Conservation (phyloP, 2,329 filamentous ascomycete species). For the Diaporthe longicolla region DNA sequence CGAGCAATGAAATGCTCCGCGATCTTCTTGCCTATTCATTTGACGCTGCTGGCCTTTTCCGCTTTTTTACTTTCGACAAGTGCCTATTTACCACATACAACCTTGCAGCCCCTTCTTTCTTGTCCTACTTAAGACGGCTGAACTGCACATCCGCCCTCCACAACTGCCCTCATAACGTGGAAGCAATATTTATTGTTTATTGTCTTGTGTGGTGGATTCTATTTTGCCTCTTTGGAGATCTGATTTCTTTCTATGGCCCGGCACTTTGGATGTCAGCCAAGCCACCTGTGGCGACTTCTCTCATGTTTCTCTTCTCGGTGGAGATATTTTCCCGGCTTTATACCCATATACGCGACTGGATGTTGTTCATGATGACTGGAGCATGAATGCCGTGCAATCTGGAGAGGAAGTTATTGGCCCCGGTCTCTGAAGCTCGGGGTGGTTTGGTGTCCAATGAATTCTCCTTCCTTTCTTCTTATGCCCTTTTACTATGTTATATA, state of each 20-base stretch:
- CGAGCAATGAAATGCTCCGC: constrained; percentile 11
- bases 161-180: constrained; percentile 18
- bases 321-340: constrained; percentile 33
- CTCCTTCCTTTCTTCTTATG: neutral
- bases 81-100: constrained; percentile 36
- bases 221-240: neutral
- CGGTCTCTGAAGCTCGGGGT: neutral
- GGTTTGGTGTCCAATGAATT: neutral
- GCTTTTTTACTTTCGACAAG: constrained; percentile 30
- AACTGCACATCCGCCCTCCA: constrained; percentile 37
- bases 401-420: neutral
- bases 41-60: constrained; percentile 34
- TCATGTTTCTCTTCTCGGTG: constrained; percentile 17
- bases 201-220: constrained; percentile 39
- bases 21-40: constrained; percentile 36
- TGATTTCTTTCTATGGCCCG: neutral
- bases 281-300: constrained; percentile 22
- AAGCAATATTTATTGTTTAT: constrained; percentile 41
- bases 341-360: constrained; percentile 35
- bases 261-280: constrained; percentile 27
- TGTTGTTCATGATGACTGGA: constrained; percentile 33
- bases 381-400: constrained; percentile 19
- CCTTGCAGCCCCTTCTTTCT: constrained; percentile 19
- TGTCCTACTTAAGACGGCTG: neutral
- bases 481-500: constrained; percentile 13